A percentile compares a stretch with the other conserved stretches of the same genome.
These are phyloP conservation scores for Hyaloscypha variabilis DNA, from an alignment of 495 filamentous ascomycete genomes.

Conservation along the genomic window DNA sequence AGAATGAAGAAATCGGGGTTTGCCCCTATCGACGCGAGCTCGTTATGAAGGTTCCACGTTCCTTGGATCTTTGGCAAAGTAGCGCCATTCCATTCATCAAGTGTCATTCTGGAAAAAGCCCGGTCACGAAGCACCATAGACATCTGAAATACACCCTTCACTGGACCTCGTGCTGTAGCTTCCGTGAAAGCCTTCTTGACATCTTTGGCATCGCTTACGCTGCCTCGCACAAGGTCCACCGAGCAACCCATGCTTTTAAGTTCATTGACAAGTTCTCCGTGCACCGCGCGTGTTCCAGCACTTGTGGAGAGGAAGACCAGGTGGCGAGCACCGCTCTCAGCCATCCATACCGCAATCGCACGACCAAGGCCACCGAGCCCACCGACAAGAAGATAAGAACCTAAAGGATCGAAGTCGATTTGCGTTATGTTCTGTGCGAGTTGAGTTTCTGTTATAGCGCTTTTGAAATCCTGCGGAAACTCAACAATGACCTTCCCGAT, in stretches of 20 bases:
- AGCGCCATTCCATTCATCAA: conserved; percentile 40
- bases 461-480: no score
- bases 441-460: no score
- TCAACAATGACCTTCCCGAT: conserved; percentile 35
- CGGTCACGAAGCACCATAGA: conserved; percentile 41
- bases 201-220: background rate
- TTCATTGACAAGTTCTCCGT: conserved; percentile 26
- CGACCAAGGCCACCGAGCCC: conserved; percentile 67
- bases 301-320: conserved; percentile 61
- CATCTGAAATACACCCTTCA: conserved; percentile 54
- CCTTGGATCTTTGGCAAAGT: conserved; percentile 49
- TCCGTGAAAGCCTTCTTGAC: conserved; percentile 29
- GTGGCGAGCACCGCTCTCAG: conserved; percentile 55
- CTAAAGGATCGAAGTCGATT: conserved; percentile 66
- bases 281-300: conserved; percentile 30
- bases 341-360: conserved; percentile 62
- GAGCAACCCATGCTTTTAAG: conserved; percentile 3
- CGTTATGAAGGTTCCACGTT: conserved; percentile 52
- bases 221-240: conserved; percentile 13
- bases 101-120: conserved; percentile 38
- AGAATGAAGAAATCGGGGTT: conserved; percentile 70
- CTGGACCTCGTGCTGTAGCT: conserved; percentile 23
- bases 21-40: conserved; percentile 29
- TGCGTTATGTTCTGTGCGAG: background rate
- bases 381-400: conserved; percentile 63